Base-by-base conservation (phyloP, 1,284 basidiomycete species). In the Cutaneotrichosporon sp. region DNA sequence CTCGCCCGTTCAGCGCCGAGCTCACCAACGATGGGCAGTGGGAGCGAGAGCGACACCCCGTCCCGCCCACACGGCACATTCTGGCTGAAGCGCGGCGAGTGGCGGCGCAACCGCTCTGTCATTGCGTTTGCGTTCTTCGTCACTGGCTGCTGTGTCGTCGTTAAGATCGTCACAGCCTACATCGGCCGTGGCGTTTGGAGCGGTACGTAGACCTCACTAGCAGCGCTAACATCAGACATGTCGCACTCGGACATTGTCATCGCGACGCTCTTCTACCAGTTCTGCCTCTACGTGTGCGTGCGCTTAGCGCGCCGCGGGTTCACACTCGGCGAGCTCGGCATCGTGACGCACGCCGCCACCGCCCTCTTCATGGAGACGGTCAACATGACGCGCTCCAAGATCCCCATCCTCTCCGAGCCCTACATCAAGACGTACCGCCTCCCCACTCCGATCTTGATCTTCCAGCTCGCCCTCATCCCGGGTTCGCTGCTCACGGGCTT, bases 341-440 rank as follows among this genome's bases (percentile, higher is more conserved):
- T 97, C 24, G 90, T 97, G 16, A 89, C 89, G 42, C 90, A 91
- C 67, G 90, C 93, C 47, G 93, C 91, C 18, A 91, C 93, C 1
- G 89, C 89, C 1, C 76, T 99, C 36, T 89, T 88, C 69, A 87
- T 94, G 82, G 97, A 99, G 76, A 83, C 88, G 22, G 80, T 92
- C 61, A 91, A 90, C 70, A 76, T 95, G 61, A 95, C 92, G 2
- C 86, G 87, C 54, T 87, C 89, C 56, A 85, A 85, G 92, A 87
- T 93, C 59, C 89, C 87, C 83, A 87, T 91, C 16, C 78, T 87
- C 53, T 85, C 87, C 8, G 92, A 91, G n/a, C 85, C 87, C 2
- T 94, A 89, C 77, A 89, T 95, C 82, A 91, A 92, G 77, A 95
- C 94, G 0, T 97, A 92, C 76, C 89, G 97, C 36, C 83, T 94